Base-by-base conservation (phyloP, 495 filamentous ascomycete genomes). In the Darksidea phi region DNA sequence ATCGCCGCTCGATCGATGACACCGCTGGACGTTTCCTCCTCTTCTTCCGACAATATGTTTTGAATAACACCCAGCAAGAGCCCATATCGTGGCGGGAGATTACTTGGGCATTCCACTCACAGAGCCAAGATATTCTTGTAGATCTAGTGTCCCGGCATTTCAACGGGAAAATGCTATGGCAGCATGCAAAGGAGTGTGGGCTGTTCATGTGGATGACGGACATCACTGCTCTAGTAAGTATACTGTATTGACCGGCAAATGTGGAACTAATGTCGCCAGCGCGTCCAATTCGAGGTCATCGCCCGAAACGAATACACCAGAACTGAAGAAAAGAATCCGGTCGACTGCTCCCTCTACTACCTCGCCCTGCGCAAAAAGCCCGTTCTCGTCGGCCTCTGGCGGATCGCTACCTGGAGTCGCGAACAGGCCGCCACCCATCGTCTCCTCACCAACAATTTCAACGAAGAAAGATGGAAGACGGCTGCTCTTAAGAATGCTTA, bases 401-500 rank as follows among this genome's bases (percentile, higher is more conserved):
- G 94, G 17, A 97, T 99, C 85, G 94, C 95, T 17, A 80, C 79
- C 37, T 94, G 94, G 91, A 86, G 94, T 67, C 82, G 80, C 49
- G 94, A 99, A 71, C 95, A 97, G 73, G 75, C 66, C 8, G 81
- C 86, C 0, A 99, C 94, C 8, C 82, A 82, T 49, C 81, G 78
- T 53, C 77, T 99, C 23, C 74, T 99, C 17, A 80, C 85, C 6
- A 95, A 96, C 64, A 88, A 97, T 72, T 99, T 99, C 74, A 77
- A 83, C 4, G 88, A 95, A 55, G 76, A 82, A 11, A 85, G 89
- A 62, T 96, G 94, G 91, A 88, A 84, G 75, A 96, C 89, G 1
- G 86, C 90, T 2, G 94, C 95, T 11, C 72, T 95, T 57, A 99
- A 99, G 74, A 99, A 99, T 69, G 94, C 94, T 1, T 99, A 95